Evolutionary conservation across 2,329 filamentous ascomycete genomes (phyloP), one percentile per base, ranked within the genome.

Genomic region (Penicillium sclerotiorum): DNA sequence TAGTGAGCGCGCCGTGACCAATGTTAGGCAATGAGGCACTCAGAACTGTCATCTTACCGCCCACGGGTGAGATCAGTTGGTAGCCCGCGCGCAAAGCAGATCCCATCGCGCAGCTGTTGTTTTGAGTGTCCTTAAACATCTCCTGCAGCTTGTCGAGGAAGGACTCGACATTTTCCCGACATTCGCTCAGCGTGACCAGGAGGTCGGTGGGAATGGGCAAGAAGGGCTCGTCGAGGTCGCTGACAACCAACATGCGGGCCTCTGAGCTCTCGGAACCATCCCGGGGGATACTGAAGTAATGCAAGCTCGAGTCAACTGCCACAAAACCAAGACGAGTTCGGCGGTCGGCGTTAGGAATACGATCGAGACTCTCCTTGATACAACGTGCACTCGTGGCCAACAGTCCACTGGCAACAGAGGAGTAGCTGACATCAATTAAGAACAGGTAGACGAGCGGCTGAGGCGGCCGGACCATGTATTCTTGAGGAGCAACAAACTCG

Each of bases 401-500:
- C 25, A 99, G 85, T 41, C 94, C 94, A 57, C 87, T 95, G 13
- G 90, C 91, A 13, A 96, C 89, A 25, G 93, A 86, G 11, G 90
- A 85, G 63, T 91, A 95, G 78, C 90, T 96, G 56, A 96, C 92
- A 63, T 96, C 93, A 65, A 97, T 90, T 62, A 96, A 79, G 81
- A 97, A 97, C 12, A 96, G 82, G 69, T 97, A 97, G 32, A 96
- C 93, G 32, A 97, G 80, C 32, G 94, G 94, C 73, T 96, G 93
- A 37, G 94, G 94, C 49, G 94, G 92, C 53, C 94, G 88, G 28
- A 99, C 94, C 94, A 99, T 99, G 75, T 99, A 99, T 74, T 99
- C 94, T 73, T 99, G 94, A 2, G 94, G 94, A 11, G 94, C 94
- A 59, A 99, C 89, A 67, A 96, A 99, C 68, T 99, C 94, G 53